A percentile compares a stretch with the other conserved stretches of the same genome.
Evolutionary conservation across 805 yeast genomes (phyloP).

Genomic region (Metschnikowia picachoensis): DNA sequence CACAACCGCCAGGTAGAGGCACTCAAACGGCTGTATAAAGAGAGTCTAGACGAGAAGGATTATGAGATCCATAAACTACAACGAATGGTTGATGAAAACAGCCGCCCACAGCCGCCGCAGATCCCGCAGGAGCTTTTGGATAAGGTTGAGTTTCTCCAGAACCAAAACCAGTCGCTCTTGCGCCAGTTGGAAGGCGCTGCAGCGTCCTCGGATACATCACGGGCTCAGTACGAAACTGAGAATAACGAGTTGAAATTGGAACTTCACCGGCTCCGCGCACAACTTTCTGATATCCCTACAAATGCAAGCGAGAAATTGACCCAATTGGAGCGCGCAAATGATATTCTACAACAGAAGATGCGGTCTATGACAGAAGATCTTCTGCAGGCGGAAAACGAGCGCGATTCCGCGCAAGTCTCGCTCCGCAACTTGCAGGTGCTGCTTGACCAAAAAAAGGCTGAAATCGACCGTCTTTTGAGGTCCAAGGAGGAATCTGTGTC

Average conservation of each 20-base stretch:
- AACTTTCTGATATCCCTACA: constrained; percentile 7
- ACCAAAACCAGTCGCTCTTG: constrained; percentile 20
- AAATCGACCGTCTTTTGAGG: constrained; percentile 5
- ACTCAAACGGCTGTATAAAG: constrained; percentile 6
- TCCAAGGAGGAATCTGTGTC: constrained; percentile 4
- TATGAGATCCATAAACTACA: constrained; percentile 10
- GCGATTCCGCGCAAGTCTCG: constrained; percentile 1
- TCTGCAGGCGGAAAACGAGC: constrained; percentile 7
- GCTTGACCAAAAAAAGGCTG: neutral
- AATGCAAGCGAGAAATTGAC: constrained; percentile 9
- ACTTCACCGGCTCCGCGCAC: constrained; percentile 8
- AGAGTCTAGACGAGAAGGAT: constrained; percentile 11
- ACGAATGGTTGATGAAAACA: constrained; percentile 1
- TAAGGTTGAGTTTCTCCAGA: constrained; percentile 17
- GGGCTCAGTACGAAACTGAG: constrained; percentile 7
- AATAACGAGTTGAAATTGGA: constrained; percentile 15
- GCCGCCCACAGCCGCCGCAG: constrained; percentile 2
- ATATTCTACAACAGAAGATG: neutral
- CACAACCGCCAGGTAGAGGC: constrained; percentile 2
- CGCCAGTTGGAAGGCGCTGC: constrained; percentile 12
- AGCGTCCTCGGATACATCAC: constrained; percentile 2
- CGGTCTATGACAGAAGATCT: constrained; percentile 1
- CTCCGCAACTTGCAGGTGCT: neutral
- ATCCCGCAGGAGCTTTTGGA: constrained; percentile 17
- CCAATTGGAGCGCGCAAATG: neutral